These are phyloP conservation scores for Phanerochaete carnosa DNA, from an alignment of 768 basidiomycete genomes.

Conservation along the genomic window DNA sequence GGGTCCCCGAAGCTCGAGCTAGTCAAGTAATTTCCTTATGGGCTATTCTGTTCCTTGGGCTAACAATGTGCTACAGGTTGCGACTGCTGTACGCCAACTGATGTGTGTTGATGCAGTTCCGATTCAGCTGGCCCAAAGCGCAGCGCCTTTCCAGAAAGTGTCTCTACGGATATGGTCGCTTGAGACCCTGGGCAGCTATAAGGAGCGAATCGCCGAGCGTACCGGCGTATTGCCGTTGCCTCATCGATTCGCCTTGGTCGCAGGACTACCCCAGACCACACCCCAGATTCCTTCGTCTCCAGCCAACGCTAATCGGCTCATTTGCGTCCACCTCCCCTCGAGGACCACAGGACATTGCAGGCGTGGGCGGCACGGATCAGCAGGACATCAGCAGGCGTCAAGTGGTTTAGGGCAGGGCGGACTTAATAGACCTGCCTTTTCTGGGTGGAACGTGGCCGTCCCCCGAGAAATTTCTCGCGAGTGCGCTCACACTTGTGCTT, in stretches of 20 bases:
- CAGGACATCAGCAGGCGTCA: background rate
- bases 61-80: background rate
- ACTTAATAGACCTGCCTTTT: background rate
- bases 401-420: constrained; percentile 9
- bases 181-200: constrained; percentile 1
- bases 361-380: constrained; percentile 3
- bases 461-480: constrained; percentile 10
- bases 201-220: constrained; percentile 1
- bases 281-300: constrained; percentile 3
- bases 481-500: constrained; percentile 8
- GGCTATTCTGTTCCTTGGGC: background rate
- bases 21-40: background rate
- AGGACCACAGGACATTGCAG: background rate
- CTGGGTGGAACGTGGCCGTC: constrained; percentile 8
- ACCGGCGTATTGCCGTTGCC: constrained; percentile 2
- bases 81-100: background rate
- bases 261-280: background rate
- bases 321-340: constrained; percentile 1
- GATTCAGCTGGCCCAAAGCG: background rate
- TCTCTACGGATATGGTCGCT: background rate
- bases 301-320: constrained; percentile 2
- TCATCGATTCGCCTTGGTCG: background rate
- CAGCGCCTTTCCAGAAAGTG: background rate
- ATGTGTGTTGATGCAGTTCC: background rate
- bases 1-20: background rate